A percentile compares a stretch with the other conserved stretches of the same genome.
phyloP scores from a whole-genome alignment of 2,329 filamentous ascomycete genomes.

The Leptographium galeiforme region DNA sequence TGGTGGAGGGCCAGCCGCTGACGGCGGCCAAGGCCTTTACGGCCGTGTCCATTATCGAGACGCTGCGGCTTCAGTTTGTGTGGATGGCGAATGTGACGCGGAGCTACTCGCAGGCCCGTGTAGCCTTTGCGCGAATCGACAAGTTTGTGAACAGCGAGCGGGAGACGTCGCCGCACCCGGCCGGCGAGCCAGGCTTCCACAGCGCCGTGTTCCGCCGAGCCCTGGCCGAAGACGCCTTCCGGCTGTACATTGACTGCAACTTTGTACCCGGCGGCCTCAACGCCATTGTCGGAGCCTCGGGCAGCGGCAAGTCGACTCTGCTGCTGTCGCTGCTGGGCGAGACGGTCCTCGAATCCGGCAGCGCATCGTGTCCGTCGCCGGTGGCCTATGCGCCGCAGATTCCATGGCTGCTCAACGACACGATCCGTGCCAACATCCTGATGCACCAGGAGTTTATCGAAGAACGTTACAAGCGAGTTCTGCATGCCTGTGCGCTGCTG shows the following conservation, averaged over 20 bases:
- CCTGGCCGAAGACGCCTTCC: conserved; percentile 29
- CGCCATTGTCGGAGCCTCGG: conserved; percentile 39
- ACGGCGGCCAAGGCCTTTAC: conserved; percentile 46
- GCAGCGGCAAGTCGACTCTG: conserved; percentile 44
- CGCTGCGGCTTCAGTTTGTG: conserved; percentile 29
- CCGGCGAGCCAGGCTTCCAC: conserved; percentile 32
- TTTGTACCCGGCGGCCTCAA: conserved; percentile 42
- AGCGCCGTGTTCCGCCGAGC: conserved; percentile 19
- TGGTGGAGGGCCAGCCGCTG: conserved; percentile 29
- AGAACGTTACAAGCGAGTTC: conserved; percentile 19
- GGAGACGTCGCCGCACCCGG: conserved; percentile 32
- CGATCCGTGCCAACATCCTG: conserved; percentile 18
- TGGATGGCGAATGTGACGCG: conserved; percentile 19
- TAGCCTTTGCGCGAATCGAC: conserved; percentile 32
- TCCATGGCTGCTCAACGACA: conserved; percentile 23
- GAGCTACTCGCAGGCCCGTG: conserved; percentile 21
- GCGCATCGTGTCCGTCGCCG: conserved; percentile 24
- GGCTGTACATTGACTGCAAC: conserved; percentile 33
- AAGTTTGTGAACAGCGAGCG: conserved; percentile 38
- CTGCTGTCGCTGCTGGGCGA: conserved; percentile 41
- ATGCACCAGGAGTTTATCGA: conserved; percentile 7
- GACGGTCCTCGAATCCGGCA: conserved; percentile 33
- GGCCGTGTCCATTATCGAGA: conserved; percentile 38
- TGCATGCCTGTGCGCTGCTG: conserved; percentile 13
- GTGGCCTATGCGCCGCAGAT: conserved; percentile 24